Base-by-base conservation (phyloP, 2,329 filamentous ascomycete genomes). In the Trichoderma hamatum region DNA sequence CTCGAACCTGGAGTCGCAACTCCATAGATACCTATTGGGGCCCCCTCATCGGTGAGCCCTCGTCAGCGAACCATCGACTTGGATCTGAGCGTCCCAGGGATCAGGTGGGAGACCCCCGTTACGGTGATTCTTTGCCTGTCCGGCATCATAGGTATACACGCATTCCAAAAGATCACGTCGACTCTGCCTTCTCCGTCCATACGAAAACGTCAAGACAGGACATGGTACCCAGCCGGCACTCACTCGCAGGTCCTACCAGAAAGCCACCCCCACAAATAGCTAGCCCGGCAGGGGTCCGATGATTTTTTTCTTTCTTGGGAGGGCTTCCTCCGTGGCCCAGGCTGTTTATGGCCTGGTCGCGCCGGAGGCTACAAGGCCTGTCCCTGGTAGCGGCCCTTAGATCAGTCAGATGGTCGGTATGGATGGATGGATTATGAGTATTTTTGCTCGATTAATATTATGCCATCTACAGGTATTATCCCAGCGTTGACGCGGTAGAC, bases 201-300 rank as follows among this genome's bases (percentile, higher is more conserved):
- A 43, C 32, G 32, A 14, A 24, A 28, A 24, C 51, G 61, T 30
- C 36, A 39, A 21, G 28, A 30, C 36, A 39, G 10, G 28, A 46
- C 63, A 58, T 4, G 26, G 61, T 24, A 26, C 34, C 36, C 16
- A 49, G 36, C 63, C 63, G 63, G 63, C 63, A 66, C 36, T 66
- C 63, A 58, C 63, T 58, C 52, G 52, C 46, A 68, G 49, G 19
- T 34, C 24, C 13, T 19, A 7, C 36, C 36, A 43, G 36, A 54
- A 60, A 69, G 60, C 66, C 67, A 69, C 61, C 67, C 67, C 67
- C 67, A 69, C 67, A 69, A 58, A 51, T 58, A 7, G 30, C 26
- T 58, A 58, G 49, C 43, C 60, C 52, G 39, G 67, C 67, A 64
- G 32, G 67, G 67, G 34, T 51, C 11, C 19, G 26, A 54, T 16